Base-by-base conservation (phyloP, 768 basidiomycete genomes). In the Cytidiella melzeri region DNA sequence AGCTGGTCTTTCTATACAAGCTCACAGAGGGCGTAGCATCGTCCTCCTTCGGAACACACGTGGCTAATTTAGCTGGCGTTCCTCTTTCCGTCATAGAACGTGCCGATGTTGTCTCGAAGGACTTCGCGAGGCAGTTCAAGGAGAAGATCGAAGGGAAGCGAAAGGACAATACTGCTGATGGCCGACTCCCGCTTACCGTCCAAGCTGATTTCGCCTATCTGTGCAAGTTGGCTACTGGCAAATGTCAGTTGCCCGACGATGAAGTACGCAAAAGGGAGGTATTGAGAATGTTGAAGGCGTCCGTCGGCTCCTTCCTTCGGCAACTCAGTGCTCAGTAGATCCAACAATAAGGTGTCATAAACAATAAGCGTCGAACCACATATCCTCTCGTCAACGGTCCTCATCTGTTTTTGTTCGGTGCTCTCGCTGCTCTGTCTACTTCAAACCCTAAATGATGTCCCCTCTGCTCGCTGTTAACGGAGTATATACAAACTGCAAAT, bases 1-100 rank as follows among this genome's bases (percentile, higher is more conserved):
- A 94, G 89, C 82, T 96, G 36, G 79, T 92, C 18, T 98, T 97
- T 73, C 73, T 97, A 18, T 98, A 95, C 73, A 96, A 97, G 70
- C 81, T 98, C 26, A 80, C 94, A 41, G 80, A 84, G 25, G 90
- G 90, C 12, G 83, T 82, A n/a, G 90, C 92, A 0, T 79, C 82
- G 27, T 89, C 86, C 15, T 92, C 92, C 0, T 94, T 94, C 59
- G 92, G 91, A 7, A 92, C 92, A 1, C 92, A 95, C 61, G 95
- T 98, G 38, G 96, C 96, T 24, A 88, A 85, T 57, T 76, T 99
- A 40, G 96, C 95, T 3, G 96, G 95, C 4, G 92, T 98, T 0
- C 92, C 93, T 1, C 62, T 75, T 12, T 73, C 78, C 6, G 89
- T 99, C 13, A 92, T 99, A 36, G 75, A 86, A 52, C 81, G 96